These are phyloP conservation scores for Euphrasia arctica DNA, from an alignment of 305 asterid species.

Conservation along the genomic window DNA sequence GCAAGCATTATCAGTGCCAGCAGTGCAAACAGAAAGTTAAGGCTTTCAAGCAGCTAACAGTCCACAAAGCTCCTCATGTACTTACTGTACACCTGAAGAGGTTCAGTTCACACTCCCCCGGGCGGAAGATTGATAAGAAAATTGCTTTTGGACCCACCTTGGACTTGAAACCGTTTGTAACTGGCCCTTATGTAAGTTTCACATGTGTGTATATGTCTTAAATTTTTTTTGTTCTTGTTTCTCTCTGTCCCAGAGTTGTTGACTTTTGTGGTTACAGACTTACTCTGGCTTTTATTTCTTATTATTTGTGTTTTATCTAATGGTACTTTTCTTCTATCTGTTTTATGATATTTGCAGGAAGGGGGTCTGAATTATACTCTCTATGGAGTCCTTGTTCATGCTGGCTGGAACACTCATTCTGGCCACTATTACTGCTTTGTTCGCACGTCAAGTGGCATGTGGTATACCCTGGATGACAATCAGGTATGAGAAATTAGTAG, in stretches of 20 bases:
- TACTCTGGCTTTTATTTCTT: neutral
- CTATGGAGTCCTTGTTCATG: slow-evolving; percentile 97
- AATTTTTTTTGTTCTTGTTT: neutral
- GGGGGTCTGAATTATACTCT: slow-evolving; percentile 88
- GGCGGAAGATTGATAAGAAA: slow-evolving; percentile 71
- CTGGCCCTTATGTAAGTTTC: slow-evolving; percentile 79
- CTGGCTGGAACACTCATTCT: slow-evolving; percentile 96
- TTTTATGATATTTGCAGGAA: slow-evolving; percentile 49
- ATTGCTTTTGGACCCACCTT: slow-evolving; percentile 63
- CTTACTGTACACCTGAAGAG: slow-evolving; percentile 97
- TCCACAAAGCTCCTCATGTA: slow-evolving; percentile 86
- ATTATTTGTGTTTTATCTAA: neutral
- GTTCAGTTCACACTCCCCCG: slow-evolving; percentile 60
- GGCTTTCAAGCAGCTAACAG: slow-evolving; percentile 86
- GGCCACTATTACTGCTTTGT: slow-evolving; percentile 99
- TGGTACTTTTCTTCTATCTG: neutral
- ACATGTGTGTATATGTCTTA: neutral
- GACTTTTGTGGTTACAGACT: neutral
- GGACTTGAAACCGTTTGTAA: slow-evolving; percentile 83
- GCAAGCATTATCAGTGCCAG: slow-evolving; percentile 84
- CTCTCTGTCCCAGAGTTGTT: neutral
- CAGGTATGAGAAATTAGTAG: slow-evolving; percentile 48
- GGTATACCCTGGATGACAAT: slow-evolving; percentile 97
- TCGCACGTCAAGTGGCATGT: slow-evolving; percentile 96
- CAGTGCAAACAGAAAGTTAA: slow-evolving; percentile 93